These are phyloP conservation scores for Fraxinus paxiana DNA, from an alignment of 305 asterid genomes.

Conservation along the genomic window DNA sequence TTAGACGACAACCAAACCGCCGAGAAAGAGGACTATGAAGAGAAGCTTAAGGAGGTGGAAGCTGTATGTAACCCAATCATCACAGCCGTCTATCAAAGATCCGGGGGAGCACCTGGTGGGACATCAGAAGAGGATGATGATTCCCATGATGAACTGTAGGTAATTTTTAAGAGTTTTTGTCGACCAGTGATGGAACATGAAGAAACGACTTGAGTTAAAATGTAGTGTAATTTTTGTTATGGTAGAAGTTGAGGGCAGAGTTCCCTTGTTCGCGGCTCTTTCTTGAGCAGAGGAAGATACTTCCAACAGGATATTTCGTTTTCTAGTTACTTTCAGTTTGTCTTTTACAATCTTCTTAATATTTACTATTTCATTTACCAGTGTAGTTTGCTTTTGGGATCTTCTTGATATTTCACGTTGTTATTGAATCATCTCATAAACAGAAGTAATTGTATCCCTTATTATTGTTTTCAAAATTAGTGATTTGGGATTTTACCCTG, in stretches of 20 bases:
- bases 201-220: neutral
- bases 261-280: neutral
- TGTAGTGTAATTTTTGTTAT: neutral
- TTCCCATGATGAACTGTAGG: slow-evolving; percentile 1
- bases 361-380: neutral
- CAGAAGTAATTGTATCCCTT: neutral
- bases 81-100: slow-evolving; percentile 52
- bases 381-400: neutral
- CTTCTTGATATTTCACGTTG: neutral
- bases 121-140: slow-evolving; percentile 6
- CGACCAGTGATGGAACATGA: neutral
- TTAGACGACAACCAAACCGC: slow-evolving; percentile 48
- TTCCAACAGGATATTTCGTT: neutral
- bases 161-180: neutral
- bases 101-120: slow-evolving; percentile 44
- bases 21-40: slow-evolving; percentile 27
- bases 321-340: neutral
- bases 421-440: neutral
- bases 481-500: neutral
- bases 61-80: slow-evolving; percentile 54
- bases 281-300: neutral
- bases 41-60: slow-evolving; percentile 13
- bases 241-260: neutral
- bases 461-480: neutral
- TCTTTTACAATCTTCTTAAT: neutral